phyloP scores from a whole-genome alignment of 2,329 filamentous ascomycete species.

The Endocalyx cinctus region DNA sequence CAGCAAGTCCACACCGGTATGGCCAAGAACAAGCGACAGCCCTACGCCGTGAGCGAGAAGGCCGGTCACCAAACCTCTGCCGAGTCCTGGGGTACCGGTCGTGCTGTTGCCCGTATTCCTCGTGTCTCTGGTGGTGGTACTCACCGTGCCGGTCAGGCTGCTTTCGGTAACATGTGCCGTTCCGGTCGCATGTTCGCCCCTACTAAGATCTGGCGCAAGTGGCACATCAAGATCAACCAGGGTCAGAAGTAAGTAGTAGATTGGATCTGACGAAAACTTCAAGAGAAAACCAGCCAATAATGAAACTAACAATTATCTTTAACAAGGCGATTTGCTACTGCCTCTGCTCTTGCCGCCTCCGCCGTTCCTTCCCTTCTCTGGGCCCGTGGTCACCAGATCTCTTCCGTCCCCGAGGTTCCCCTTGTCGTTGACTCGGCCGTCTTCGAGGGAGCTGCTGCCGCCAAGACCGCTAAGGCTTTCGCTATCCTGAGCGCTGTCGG shows the following conservation, averaged over 20 bases:
- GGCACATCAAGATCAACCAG: conserved; percentile 99
- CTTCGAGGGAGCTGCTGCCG: conserved; percentile 73
- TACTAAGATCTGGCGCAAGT: conserved; percentile 99
- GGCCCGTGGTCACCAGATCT: conserved; percentile 95
- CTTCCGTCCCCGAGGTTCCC: conserved; percentile 88
- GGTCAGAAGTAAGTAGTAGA: conserved; percentile 75
- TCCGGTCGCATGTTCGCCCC: conserved; percentile 99
- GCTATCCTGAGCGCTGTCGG: conserved; percentile 86
- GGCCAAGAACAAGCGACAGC: conserved; percentile 99
- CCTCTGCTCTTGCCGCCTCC: conserved; percentile 94
- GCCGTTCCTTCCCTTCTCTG: conserved; percentile 91
- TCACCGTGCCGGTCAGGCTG: conserved; percentile 99
- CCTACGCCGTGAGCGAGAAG: conserved; percentile 99
- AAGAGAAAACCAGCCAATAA: conserved; percentile 12
- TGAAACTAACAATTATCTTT: conserved; percentile 16
- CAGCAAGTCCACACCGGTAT: conserved; percentile 99
- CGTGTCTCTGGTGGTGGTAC: conserved; percentile 99
- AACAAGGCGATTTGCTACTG: conserved; percentile 86
- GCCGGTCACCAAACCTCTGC: conserved; percentile 99
- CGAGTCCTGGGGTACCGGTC: conserved; percentile 99
- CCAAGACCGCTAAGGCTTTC: conserved; percentile 85
- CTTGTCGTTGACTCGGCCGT: conserved; percentile 90
- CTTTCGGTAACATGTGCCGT: conserved; percentile 99
- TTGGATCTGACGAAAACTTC: neutral
- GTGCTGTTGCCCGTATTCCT: conserved; percentile 99